Evolutionary conservation across 2,329 filamentous ascomycete species (phyloP), one percentile per base, ranked within the genome.

Genomic region (Apiospora rasikravindrae): DNA sequence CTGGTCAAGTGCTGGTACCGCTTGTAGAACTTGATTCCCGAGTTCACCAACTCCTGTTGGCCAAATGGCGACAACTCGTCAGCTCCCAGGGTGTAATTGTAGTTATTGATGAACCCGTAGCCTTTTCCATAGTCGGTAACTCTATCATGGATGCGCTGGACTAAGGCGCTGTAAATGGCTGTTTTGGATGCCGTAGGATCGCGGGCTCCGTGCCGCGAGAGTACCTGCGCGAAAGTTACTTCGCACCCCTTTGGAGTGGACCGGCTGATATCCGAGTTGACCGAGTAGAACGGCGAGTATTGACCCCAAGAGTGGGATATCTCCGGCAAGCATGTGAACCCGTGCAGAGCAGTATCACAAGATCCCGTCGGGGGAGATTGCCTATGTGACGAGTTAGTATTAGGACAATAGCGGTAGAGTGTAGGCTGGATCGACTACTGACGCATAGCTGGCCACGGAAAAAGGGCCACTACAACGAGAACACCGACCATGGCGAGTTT

Each of bases 171-270:
- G 82, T 97, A 98, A 8, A 81, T 79, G 14, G 81, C 79, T 0
- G 91, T 89, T 84, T 95, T 97, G 75, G 85, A 84, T 14, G 83
- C 78, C 0, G 95, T 97, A 0, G 95, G 95, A 79, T 94, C 93
- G 70, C 95, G 89, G 49, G 94, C 93, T 67, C 95, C 95, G 80
- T 98, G 95, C 2, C 95, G 91, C 29, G 94, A 95, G 67, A 98
- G 87, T 33, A 95, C 85, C 78, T 95, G 93, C 0, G 88, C 95
- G 81, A 97, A 96, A 2, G 91, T 96, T 76, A 96, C 84, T 16
- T 88, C 84, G 82, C 95, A 98, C n/a, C 85, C 86, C 0, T 84
- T 76, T 0, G 94, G 95, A 0, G 92, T 83, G 10, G 85, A 84
- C 8, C 86, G 77, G 22, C 89, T 84, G 69, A 94, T 89, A 2